Percentiles rank a stretch among this genome's conserved stretches.
Evolutionary conservation across 768 basidiomycete genomes (phyloP).

Genomic region (Cyclocybe cylindracea): DNA sequence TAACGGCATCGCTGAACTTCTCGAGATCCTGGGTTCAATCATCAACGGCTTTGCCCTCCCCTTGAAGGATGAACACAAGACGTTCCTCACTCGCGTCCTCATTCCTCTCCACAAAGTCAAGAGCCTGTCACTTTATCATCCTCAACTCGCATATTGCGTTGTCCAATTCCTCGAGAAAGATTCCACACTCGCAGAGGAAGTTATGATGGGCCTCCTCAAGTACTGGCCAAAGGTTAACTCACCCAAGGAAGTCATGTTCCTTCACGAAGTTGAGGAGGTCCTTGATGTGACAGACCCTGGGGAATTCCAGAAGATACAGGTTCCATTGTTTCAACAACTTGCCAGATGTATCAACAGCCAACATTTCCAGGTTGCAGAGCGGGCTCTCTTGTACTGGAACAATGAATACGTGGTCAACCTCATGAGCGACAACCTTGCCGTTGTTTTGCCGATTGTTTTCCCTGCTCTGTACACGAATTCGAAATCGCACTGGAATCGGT

Average conservation of each 20-base stretch:
- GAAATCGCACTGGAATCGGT: slow-evolving; percentile 99
- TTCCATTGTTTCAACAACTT: slow-evolving; percentile 90
- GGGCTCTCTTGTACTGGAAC: slow-evolving; percentile 98
- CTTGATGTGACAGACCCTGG: slow-evolving; percentile 95
- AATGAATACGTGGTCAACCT: slow-evolving; percentile 99
- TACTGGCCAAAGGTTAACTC: slow-evolving; percentile 99
- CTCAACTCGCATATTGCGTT: slow-evolving; percentile 98
- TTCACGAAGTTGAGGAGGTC: slow-evolving; percentile 99
- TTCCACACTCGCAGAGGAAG: slow-evolving; percentile 87
- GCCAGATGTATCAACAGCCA: slow-evolving; percentile 98
- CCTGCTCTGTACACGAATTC: slow-evolving; percentile 95
- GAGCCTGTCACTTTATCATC: slow-evolving; percentile 96
- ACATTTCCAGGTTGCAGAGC: slow-evolving; percentile 99
- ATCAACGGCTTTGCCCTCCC: slow-evolving; percentile 99
- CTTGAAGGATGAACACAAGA: slow-evolving; percentile 99
- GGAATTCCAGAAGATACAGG: slow-evolving; percentile 96
- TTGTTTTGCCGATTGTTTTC: slow-evolving; percentile 95
- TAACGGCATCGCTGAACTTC: slow-evolving; percentile 97
- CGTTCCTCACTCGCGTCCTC: slow-evolving; percentile 90
- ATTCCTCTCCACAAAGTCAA: slow-evolving; percentile 98
- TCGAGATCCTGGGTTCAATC: slow-evolving; percentile 98
- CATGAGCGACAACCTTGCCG: slow-evolving; percentile 92
- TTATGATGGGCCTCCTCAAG: slow-evolving; percentile 92
- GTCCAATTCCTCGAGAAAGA: slow-evolving; percentile 99
- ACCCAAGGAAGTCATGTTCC: slow-evolving; percentile 99